Evolutionary conservation across 208 protist species (phyloP), one percentile per base, ranked within the genome.

Genomic region (Angomonas ambiguus): DNA sequence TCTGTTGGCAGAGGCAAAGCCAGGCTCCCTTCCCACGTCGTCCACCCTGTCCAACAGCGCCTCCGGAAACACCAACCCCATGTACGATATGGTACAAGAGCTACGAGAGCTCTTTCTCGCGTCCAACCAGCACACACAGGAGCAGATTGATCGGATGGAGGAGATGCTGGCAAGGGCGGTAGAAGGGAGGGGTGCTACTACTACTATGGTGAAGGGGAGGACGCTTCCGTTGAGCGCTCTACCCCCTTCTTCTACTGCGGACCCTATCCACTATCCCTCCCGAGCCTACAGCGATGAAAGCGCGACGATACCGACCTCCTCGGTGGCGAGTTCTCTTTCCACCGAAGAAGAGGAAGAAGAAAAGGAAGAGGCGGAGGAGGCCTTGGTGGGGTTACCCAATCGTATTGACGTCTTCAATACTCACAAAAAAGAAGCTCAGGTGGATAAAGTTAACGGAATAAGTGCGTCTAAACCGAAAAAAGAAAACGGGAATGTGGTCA

Each of bases 221-320:
- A 13, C 35, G 35, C 35, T 41, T 41, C 35, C 35, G 8, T 41
- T 13, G 8, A 13, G 8, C 35, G 8, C 35, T 41, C 35, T 5
- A 41, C 35, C 35, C 35, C 35, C 35, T 41, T n/a, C n/a, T n/a
- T n/a, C n/a, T n/a, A n/a, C n/a, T n/a, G n/a, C n/a, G n/a, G n/a
- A n/a, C n/a, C n/a, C n/a, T n/a, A n/a, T n/a, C n/a, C n/a, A n/a
- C n/a, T n/a, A n/a, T n/a, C n/a, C n/a, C n/a, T n/a, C n/a, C n/a
- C n/a, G n/a, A n/a, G n/a, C n/a, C n/a, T n/a, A n/a, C n/a, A n/a
- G 49, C 49, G 49, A 30, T 24, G 49, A 56, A 8, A 59, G 45
- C 24, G 45, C 13, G 24, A 53, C 18, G 18, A 53, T 53, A 27
- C 45, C 18, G 3, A 53, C 45, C 8, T 53, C 45, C 8, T 53